Conservation (phyloP, 1,139 yeast species). For the Meyerozyma sp. region DNA sequence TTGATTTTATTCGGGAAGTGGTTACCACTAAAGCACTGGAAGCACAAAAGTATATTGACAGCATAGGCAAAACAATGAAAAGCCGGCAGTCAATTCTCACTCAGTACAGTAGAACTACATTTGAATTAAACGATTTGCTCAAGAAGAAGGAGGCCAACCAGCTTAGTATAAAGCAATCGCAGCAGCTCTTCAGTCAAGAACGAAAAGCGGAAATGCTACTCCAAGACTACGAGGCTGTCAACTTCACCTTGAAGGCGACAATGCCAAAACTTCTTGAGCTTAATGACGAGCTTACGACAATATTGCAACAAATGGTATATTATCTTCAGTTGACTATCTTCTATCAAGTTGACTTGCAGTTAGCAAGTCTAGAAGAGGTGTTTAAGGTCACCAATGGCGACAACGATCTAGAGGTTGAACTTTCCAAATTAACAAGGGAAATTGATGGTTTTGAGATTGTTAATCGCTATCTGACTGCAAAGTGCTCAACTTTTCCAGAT, state of each 20-base stretch:
- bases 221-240: conserved; percentile 23
- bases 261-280: conserved; percentile 34
- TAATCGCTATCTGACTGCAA: background rate
- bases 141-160: conserved; percentile 17
- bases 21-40: conserved; percentile 4
- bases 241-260: conserved; percentile 29
- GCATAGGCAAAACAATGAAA: conserved; percentile 23
- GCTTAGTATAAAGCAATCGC: conserved; percentile 26
- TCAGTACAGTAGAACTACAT: conserved; percentile 30
- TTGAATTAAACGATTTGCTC: conserved; percentile 20
- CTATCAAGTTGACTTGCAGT: conserved; percentile 17
- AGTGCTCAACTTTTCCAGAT: conserved; percentile 3
- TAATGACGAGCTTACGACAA: conserved; percentile 18
- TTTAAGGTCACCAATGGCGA: background rate
- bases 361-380: background rate
- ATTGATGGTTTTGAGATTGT: background rate
- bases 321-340: conserved; percentile 24
- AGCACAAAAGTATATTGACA: conserved; percentile 9
- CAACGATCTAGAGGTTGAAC: background rate
- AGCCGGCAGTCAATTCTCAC: conserved; percentile 25
- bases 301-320: conserved; percentile 22
- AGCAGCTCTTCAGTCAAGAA: conserved; percentile 24
- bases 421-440: background rate
- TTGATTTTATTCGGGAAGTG: background rate
- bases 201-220: conserved; percentile 25